phyloP scores from a whole-genome alignment of 768 basidiomycete species.

The Tylopilus balloui region DNA sequence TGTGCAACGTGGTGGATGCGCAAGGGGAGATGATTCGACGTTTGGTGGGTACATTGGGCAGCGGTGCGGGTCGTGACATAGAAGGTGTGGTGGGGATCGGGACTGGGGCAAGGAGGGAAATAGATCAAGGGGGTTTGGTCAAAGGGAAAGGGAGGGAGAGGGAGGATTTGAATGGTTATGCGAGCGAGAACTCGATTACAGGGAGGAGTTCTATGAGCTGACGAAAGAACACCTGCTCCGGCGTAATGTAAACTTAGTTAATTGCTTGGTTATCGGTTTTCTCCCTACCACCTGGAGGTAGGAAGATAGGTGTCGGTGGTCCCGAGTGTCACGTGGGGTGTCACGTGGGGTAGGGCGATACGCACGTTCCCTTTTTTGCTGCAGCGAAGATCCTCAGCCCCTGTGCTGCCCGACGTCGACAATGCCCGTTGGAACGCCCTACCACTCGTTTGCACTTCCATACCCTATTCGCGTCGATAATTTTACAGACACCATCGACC shows the following conservation, averaged over 20 bases:
- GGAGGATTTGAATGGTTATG: neutral
- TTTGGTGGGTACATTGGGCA: constrained; percentile 19
- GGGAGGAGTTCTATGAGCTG: constrained; percentile 15
- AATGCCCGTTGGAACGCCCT: constrained; percentile 78
- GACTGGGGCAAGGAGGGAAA: neutral
- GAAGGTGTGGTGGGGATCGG: neutral
- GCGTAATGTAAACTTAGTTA: neutral
- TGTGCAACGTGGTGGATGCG: constrained; percentile 50
- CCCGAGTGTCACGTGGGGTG: too few relatives aligned
- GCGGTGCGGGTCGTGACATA: neutral
- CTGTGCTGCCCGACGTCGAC: constrained; percentile 4
- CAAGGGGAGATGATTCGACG: constrained; percentile 50
- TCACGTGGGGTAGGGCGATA: neutral
- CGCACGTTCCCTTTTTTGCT: neutral
- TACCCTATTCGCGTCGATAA: constrained; percentile 86
- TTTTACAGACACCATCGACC: constrained; percentile 50
- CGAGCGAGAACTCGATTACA: neutral
- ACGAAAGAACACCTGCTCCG: neutral
- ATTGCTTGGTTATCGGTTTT: too few relatives aligned
- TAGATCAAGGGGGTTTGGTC: neutral
- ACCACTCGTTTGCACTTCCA: constrained; percentile 68
- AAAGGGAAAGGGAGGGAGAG: constrained; percentile 18
- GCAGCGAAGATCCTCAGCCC: constrained; percentile 6
- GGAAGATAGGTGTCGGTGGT: too few relatives aligned
- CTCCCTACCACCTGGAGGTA: too few relatives aligned